phyloP scores from a whole-genome alignment of 192 early-diverging fungal genomes.

The Backusella luteola region DNA sequence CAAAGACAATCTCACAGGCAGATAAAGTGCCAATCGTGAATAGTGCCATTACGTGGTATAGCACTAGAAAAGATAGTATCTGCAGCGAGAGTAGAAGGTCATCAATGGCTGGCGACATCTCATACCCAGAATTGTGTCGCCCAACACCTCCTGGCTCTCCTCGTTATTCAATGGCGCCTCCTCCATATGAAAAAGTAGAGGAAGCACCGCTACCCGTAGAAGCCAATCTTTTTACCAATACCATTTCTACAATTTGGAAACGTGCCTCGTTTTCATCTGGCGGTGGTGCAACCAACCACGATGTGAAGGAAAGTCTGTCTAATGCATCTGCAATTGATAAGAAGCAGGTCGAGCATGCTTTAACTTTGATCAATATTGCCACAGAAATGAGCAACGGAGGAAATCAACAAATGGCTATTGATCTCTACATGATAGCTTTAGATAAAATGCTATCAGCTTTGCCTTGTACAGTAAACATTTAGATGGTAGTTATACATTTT shows the following conservation, averaged over 20 bases:
- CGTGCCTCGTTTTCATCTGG: conserved; percentile 12
- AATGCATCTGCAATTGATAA: conserved; percentile 1
- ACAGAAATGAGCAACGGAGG: conserved; percentile 15
- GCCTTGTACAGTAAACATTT: conserved; percentile 10
- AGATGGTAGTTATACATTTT: not conserved
- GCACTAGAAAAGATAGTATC: not conserved
- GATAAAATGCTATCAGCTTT: conserved; percentile 22
- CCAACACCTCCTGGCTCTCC: conserved; percentile 4
- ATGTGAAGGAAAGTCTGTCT: not conserved
- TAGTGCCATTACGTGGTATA: conserved; percentile 4
- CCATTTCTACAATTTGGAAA: not conserved
- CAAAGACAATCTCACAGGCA: not conserved
- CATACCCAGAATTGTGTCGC: conserved; percentile 2
- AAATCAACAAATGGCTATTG: conserved; percentile 25
- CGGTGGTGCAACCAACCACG: no score
- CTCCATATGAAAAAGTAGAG: conserved; percentile 15
- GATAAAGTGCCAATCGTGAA: conserved; percentile 16
- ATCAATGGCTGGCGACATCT: not conserved
- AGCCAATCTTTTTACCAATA: not conserved
- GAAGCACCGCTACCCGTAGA: not conserved
- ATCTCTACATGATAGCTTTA: conserved; percentile 25
- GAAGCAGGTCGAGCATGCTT: conserved; percentile 18
- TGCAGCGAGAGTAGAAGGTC: not conserved
- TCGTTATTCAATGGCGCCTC: conserved; percentile 11
- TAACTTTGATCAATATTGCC: conserved; percentile 23